Base-by-base conservation (phyloP, 108 stramenopile genomes). In the Cyclotella atomus region DNA sequence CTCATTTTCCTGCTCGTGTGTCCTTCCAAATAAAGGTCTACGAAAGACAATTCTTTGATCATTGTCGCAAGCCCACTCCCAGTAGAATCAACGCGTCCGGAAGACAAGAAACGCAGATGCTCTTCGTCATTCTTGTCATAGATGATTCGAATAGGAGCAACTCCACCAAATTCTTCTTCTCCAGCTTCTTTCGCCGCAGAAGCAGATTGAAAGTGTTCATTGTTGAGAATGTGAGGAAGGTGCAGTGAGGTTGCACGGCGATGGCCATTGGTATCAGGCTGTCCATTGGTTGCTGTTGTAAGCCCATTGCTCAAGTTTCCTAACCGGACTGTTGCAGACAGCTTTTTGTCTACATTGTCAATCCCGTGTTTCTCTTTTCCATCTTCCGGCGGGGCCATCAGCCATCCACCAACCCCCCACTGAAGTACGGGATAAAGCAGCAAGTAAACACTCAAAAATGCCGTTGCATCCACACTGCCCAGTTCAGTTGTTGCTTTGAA, bases 361-460 rank as follows among this genome's bases (percentile, higher is more conserved):
- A 29, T 32, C 4, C 12, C 29, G 4, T 12, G 4, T 32, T 52
- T 64, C 46, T 71, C 50, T 25, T 74, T 63, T 33, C 53, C 68
- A 1, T 67, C 24, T 34, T 72, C 70, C 12, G 63, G 69, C 8
- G 89, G 90, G 17, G 90, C 90, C 60, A 95, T 55, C 38, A 95
- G 45, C 89, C 90, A 88, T 5, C 90, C 90, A 14, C 91, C 91
- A 6, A 92, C 66, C 10, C 91, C 91, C 95, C 95, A 95, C 32
- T 95, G 95, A 27, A 95, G 50, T 1, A 92, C 81, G 2, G 95
- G 91, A 72, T 95, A 95, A 12, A 93, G 55, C 29, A 95, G 60
- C 28, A 95, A 65, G 43, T 92, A 95, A 2, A 95, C 84, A 8
- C 85, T 83, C 29, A 95, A 63, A 62, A 93, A 95, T 2, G 90